Evolutionary conservation across 495 filamentous ascomycete species (phyloP).

Genomic region (Podospora tetraspora): DNA sequence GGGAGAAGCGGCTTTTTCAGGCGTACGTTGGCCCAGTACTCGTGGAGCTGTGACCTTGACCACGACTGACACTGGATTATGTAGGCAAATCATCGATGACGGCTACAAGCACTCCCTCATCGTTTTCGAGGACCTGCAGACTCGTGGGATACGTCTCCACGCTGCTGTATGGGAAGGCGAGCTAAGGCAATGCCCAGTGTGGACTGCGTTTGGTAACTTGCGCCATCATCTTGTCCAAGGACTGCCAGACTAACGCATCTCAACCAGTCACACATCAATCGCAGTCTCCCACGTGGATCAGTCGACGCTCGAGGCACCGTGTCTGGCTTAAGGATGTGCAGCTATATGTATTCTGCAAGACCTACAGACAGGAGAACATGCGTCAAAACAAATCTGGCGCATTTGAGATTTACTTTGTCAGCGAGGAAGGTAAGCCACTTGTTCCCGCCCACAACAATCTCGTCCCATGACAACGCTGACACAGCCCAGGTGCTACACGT

Average conservation of each 20-base stretch:
- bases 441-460: background rate
- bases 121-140: slow-evolving; percentile 62
- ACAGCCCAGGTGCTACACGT: slow-evolving; percentile 28
- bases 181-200: slow-evolving; percentile 54
- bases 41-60: background rate
- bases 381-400: slow-evolving; percentile 38
- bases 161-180: slow-evolving; percentile 48
- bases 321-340: slow-evolving; percentile 58
- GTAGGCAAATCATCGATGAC: slow-evolving; percentile 67
- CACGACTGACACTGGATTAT: background rate
- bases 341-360: slow-evolving; percentile 56
- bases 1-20: slow-evolving; percentile 63
- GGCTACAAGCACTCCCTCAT: slow-evolving; percentile 64
- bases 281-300: slow-evolving; percentile 53
- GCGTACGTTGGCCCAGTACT: slow-evolving; percentile 48
- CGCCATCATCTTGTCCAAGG: background rate
- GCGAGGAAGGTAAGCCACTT: slow-evolving; percentile 32
- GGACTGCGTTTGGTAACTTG: slow-evolving; percentile 62
- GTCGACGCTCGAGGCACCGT: slow-evolving; percentile 42
- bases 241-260: background rate
- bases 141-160: slow-evolving; percentile 53
- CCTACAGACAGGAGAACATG: slow-evolving; percentile 50
- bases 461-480: background rate
- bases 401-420: slow-evolving; percentile 44
- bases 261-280: slow-evolving; percentile 54